Percentiles rank a stretch among this genome's conserved stretches.
Conservation (phyloP, 2,329 filamentous ascomycete species). For the Nectriaceae sp. region DNA sequence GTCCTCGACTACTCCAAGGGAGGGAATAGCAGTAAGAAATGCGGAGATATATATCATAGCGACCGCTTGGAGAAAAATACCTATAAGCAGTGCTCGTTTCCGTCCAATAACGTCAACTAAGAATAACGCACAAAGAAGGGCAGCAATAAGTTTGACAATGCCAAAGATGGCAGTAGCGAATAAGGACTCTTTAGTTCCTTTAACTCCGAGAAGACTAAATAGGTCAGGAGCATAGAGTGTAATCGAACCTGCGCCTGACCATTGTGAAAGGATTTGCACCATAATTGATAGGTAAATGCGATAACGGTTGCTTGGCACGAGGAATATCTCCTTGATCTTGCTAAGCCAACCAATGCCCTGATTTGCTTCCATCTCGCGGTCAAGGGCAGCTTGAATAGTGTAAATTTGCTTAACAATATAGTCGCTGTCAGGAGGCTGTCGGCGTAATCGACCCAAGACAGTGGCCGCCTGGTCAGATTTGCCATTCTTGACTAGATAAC, state of each 20-base stretch:
- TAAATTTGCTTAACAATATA: constrained; percentile 64
- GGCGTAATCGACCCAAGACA: constrained; percentile 59
- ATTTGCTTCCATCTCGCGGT: constrained; percentile 72
- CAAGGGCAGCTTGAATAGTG: constrained; percentile 65
- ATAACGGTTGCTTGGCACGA: constrained; percentile 70
- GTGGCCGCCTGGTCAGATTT: constrained; percentile 58
- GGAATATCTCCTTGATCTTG: constrained; percentile 68
- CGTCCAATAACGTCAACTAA: constrained; percentile 78
- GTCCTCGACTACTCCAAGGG: constrained; percentile 50
- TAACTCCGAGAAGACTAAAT: constrained; percentile 71
- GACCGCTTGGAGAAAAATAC: constrained; percentile 62
- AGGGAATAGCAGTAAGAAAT: constrained; percentile 64
- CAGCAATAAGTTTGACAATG: constrained; percentile 69
- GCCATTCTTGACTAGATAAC: constrained; percentile 68
- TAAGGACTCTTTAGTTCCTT: constrained; percentile 67
- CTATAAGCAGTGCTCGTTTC: constrained; percentile 64
- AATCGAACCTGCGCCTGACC: constrained; percentile 72
- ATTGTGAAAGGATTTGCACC: constrained; percentile 73
- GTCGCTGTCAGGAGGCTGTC: constrained; percentile 59
- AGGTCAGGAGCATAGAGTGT: constrained; percentile 76
- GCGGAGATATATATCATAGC: constrained; percentile 63
- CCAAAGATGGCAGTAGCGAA: constrained; percentile 77
- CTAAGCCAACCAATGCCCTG: constrained; percentile 65
- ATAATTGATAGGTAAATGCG: constrained; percentile 68
- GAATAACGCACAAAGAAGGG: constrained; percentile 72